A percentile compares a stretch with the other conserved stretches of the same genome.
Conservation (phyloP, 148 eudicot genomes). For the Limonium bicolor region DNA sequence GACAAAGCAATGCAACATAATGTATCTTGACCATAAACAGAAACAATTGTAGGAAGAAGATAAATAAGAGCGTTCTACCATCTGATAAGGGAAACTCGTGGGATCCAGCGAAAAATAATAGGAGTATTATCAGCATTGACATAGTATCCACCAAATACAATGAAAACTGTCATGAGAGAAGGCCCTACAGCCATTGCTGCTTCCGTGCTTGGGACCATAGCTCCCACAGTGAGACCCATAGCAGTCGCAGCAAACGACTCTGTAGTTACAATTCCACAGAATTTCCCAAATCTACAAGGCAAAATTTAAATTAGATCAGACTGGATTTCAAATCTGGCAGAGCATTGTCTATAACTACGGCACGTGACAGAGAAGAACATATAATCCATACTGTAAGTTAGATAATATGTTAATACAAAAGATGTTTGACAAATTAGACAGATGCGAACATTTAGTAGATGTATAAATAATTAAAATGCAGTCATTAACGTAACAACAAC, state of each 20-base stretch:
- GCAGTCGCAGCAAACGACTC: constrained; percentile 98
- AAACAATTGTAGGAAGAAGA: background rate
- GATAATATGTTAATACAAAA: too few species aligned
- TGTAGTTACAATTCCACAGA: constrained; percentile 72
- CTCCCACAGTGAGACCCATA: constrained; percentile 98
- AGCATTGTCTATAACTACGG: too few species aligned
- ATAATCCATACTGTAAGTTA: too few species aligned
- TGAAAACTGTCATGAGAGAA: constrained; percentile 93
- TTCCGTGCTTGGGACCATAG: constrained; percentile 92
- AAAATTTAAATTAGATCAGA: constrained; percentile 2
- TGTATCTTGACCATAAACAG: too few species aligned
- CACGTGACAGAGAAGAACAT: too few species aligned
- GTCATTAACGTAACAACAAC: too few species aligned
- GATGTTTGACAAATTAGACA: too few species aligned
- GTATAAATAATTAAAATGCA: too few species aligned
- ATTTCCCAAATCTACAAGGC: constrained; percentile 65
- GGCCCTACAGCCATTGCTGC: constrained; percentile 99
- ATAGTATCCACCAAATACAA: constrained; percentile 96
- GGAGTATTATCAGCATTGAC: constrained; percentile 98
- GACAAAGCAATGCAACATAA: background rate
- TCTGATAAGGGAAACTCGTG: constrained; percentile 86
- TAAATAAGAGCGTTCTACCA: constrained; percentile 56
- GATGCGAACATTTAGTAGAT: too few species aligned
- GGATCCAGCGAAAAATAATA: constrained; percentile 86
- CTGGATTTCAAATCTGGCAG: background rate